Conservation (phyloP, 352 stramenopile species). For the Pythium rishiriense region DNA sequence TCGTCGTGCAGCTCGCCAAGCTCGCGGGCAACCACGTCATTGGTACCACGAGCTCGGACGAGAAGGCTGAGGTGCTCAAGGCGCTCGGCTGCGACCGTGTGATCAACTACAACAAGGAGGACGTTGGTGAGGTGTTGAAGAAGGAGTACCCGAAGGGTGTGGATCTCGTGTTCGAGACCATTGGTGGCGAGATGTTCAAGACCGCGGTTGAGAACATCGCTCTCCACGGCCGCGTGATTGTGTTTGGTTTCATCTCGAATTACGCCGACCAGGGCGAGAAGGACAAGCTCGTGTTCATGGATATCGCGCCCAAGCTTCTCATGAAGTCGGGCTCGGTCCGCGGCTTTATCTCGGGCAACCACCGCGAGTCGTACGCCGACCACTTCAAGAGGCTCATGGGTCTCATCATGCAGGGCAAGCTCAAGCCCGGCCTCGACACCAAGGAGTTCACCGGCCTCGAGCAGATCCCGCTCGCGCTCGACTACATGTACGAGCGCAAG, state of each 20-base stretch:
- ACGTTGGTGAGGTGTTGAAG: constrained; percentile 54
- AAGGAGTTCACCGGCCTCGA: constrained; percentile 60
- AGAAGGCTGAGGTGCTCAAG: constrained; percentile 83
- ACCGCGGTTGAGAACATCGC: constrained; percentile 59
- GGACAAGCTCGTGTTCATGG: constrained; percentile 20
- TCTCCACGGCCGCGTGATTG: constrained; percentile 54
- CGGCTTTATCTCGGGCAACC: constrained; percentile 42
- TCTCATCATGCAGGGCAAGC: constrained; percentile 50
- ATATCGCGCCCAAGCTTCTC: constrained; percentile 26
- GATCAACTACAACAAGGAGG: constrained; percentile 88
- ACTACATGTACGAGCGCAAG: constrained; percentile 76
- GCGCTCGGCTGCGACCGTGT: constrained; percentile 69
- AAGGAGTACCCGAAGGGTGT: constrained; percentile 69
- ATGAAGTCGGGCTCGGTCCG: constrained; percentile 41
- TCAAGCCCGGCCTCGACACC: constrained; percentile 50
- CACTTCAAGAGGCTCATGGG: constrained; percentile 50
- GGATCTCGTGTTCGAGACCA: constrained; percentile 67
- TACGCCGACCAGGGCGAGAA: constrained; percentile 36
- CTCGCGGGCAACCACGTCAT: constrained; percentile 81
- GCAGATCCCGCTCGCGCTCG: constrained; percentile 56
- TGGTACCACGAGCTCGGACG: constrained; percentile 76
- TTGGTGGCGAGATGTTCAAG: constrained; percentile 57
- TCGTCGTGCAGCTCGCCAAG: constrained; percentile 85
- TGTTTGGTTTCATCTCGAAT: constrained; percentile 57
- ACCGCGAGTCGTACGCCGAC: constrained; percentile 35